These are phyloP conservation scores for Amanita fuliginea DNA, from an alignment of 768 basidiomycete species.

Conservation along the genomic window DNA sequence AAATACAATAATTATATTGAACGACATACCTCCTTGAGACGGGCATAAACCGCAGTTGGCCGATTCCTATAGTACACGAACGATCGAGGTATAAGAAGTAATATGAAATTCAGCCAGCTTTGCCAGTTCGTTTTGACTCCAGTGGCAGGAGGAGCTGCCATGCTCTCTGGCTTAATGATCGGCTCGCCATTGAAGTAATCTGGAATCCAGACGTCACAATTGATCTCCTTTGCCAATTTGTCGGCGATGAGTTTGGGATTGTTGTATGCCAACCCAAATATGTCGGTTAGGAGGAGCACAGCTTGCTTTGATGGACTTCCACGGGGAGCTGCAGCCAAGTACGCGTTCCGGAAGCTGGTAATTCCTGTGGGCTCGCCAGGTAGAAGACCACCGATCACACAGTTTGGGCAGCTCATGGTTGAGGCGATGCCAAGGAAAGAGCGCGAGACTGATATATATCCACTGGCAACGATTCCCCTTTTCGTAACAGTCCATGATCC, in stretches of 20 bases:
- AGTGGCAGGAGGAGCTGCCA: constrained; percentile 19
- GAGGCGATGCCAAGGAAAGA: background rate
- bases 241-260: constrained; percentile 53
- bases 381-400: constrained; percentile 30
- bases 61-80: constrained; percentile 20
- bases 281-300: constrained; percentile 44
- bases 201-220: constrained; percentile 55
- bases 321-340: constrained; percentile 25
- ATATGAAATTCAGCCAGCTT: constrained; percentile 18
- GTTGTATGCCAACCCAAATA: constrained; percentile 40
- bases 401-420: constrained; percentile 22
- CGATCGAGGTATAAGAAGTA: constrained; percentile 16
- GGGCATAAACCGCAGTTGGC: constrained; percentile 19
- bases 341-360: constrained; percentile 29
- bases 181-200: constrained; percentile 47
- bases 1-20: background rate
- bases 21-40: constrained; percentile 19
- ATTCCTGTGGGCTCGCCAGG: constrained; percentile 34
- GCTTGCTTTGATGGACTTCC: constrained; percentile 23
- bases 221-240: constrained; percentile 31
- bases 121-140: constrained; percentile 20
- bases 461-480: too few species aligned
- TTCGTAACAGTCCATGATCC: too few species aligned
- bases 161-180: constrained; percentile 15
- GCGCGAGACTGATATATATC: background rate